Base-by-base conservation (phyloP, 2,329 filamentous ascomycete species). In the Cladosporium halotolerans region DNA sequence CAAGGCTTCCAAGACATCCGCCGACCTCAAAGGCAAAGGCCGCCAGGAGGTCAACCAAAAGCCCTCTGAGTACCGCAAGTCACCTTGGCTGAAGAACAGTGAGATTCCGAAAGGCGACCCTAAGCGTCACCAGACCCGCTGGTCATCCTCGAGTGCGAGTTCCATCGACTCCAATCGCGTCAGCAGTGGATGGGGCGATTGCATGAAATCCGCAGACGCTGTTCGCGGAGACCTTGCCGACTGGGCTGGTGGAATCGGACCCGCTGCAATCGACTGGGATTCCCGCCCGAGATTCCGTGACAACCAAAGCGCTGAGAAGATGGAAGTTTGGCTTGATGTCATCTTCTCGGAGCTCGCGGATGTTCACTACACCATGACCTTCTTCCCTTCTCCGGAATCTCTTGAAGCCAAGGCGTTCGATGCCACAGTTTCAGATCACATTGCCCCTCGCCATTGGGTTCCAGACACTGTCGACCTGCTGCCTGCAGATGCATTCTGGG, bases 241-340 rank as follows among this genome's bases (percentile, higher is more conserved):
- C 53, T 79, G 72, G 72, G 67, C 74, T 47, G 75, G 75, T 10
- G 65, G 72, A 7, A 72, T 71, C 65, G 63, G 72, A 23, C 75
- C 76, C 2, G 67, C 76, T 18, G 74, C 75, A 2, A 64, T 73
- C 14, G 69, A 76, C 19, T 79, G 77, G 77, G 67, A 72, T 23
- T 61, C 57, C 9, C 69, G 65, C 19, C 60, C 62, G 3, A 59
- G 55, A 2, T 69, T 67, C 45, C 55, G 58, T 8, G 55, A 57
- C 10, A 46, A 56, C n/a, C 60, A 63, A n/a, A 60, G 55, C 23
- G 54, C 46, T 14, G 55, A 57, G 9, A 55, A 59, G 23, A 65
- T 70, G 18, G 56, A 64, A 14, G 32, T 48, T 6, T 70, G 67
- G 67, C 33, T 65, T 2, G 51, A 58, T 9, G 45, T 48, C 6